A percentile compares a stretch with the other conserved stretches of the same genome.
These are phyloP conservation scores for Phaeotremella fagi DNA, from an alignment of 768 basidiomycete species.

Conservation along the genomic window DNA sequence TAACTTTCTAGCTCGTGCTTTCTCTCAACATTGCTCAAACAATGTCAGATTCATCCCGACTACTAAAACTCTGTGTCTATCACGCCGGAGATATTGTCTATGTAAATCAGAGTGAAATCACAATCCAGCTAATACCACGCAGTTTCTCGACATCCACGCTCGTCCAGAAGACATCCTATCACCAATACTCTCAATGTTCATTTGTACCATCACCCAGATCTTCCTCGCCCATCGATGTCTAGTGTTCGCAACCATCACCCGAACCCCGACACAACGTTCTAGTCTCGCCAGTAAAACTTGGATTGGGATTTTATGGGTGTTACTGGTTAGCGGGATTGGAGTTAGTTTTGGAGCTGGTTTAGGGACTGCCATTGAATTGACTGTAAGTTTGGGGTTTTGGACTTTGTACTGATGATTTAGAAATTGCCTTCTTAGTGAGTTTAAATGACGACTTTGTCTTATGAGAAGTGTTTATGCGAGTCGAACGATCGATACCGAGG, in stretches of 20 bases:
- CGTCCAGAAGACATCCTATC: constrained; percentile 23
- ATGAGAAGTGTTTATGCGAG: not conserved
- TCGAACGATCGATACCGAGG: not conserved
- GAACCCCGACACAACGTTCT: not conserved
- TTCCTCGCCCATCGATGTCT: constrained; percentile 22
- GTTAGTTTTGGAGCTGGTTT: constrained; percentile 5
- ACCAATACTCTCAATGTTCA: constrained; percentile 13
- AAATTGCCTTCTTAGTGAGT: not conserved
- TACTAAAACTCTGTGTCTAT: constrained; percentile 19
- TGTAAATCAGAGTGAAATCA: constrained; percentile 7
- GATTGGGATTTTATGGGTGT: constrained; percentile 4
- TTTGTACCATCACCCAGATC: constrained; percentile 18
- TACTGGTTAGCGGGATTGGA: constrained; percentile 5
- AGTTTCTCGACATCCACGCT: constrained; percentile 13
- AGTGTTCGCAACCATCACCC: constrained; percentile 4
- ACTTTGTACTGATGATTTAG: not conserved
- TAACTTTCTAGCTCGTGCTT: constrained; percentile 1
- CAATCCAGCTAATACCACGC: not conserved
- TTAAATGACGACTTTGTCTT: not conserved
- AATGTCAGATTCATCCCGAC: constrained; percentile 18
- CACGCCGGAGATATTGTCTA: constrained; percentile 16
- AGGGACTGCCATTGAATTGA: not conserved
- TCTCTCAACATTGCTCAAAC: constrained; percentile 25
- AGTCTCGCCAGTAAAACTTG: not conserved
- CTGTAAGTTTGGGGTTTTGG: constrained; percentile 2